Evolutionary conservation across 148 eudicot genomes (phyloP), one percentile per base, ranked within the genome.

Genomic region (Vaccinium darrowii): DNA sequence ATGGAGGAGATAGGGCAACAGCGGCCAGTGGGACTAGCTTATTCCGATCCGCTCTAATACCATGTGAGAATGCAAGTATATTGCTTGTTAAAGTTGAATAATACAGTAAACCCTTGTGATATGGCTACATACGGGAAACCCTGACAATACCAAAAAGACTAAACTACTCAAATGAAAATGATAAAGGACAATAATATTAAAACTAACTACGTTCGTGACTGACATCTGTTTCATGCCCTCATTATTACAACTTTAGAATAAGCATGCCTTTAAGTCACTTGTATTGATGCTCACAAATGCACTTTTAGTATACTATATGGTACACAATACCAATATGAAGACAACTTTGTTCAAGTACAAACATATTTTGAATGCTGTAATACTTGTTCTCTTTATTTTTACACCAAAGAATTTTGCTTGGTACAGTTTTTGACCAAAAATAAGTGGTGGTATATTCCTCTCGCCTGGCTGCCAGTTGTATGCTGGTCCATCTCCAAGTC

Each of bases 381-480:
- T 23, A n/a, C 12, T 65, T 23, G n/a, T 63, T 63, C 71, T 65
- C 69, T 62, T 58, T 58, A 58, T 16, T 58, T 58, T 58, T 1
- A n/a, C 71, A n/a, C 71, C 33, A 65, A 23, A 8, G 8, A 72
- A 50, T 39, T 79, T 82, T 86, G 19, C 27, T 21, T 86, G 85
- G 80, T 85, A 84, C 98, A 97, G 99, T 92, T 89, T 81, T 82
- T 97, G 73, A 97, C 99, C 73, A 92, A 83, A 84, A 97, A 89
- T 8, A 90, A 88, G 60, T 97, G 99, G 99, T 97, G 92, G 91
- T 93, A 88, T 25, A 91, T 97, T 85, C 99, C 99, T 57, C 81
- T 90, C 54, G 86, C 94, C 36, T 97, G 99, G 99, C 89, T 97
- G 72, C 99, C 99, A 80, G 98, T 95, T 83, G 95, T 92, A 52